Conservation (phyloP, 2,329 filamentous ascomycete species). For the Pseudofabraea citricarpa region DNA sequence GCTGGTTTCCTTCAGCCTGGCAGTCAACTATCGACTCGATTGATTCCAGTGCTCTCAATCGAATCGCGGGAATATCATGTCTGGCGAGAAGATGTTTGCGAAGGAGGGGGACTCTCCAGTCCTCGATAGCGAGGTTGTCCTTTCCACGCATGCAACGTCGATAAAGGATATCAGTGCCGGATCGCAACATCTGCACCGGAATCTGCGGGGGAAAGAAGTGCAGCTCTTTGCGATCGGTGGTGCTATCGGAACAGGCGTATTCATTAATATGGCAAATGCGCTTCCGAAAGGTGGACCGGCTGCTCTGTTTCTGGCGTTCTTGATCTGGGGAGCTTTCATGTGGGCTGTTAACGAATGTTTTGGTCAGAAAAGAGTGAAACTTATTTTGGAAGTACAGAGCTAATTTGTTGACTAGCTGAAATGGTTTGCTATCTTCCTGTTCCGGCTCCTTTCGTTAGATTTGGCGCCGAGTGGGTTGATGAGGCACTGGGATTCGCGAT, state of each 20-base stretch:
- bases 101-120: not conserved
- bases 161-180: not conserved
- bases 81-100: not conserved
- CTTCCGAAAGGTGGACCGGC: constrained; percentile 51
- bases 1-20: no score
- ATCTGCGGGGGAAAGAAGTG: constrained; percentile 4
- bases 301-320: constrained; percentile 48
- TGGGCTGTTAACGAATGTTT: constrained; percentile 36
- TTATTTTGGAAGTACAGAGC: not conserved
- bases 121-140: not conserved
- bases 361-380: not conserved
- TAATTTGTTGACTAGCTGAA: constrained; percentile 48
- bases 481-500: constrained; percentile 45
- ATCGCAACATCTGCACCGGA: constrained; percentile 4
- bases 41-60: no score
- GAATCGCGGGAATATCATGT: no score
- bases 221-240: constrained; percentile 30
- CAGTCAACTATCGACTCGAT: no score
- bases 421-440: constrained; percentile 52
- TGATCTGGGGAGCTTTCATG: constrained; percentile 44
- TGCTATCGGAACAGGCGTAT: constrained; percentile 45
- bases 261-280: constrained; percentile 54
- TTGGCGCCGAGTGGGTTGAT: constrained; percentile 47
- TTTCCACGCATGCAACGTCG: not conserved
- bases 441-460: constrained; percentile 45